phyloP scores from a whole-genome alignment of 2,329 filamentous ascomycete species.

The Apiospora saccharicola region DNA sequence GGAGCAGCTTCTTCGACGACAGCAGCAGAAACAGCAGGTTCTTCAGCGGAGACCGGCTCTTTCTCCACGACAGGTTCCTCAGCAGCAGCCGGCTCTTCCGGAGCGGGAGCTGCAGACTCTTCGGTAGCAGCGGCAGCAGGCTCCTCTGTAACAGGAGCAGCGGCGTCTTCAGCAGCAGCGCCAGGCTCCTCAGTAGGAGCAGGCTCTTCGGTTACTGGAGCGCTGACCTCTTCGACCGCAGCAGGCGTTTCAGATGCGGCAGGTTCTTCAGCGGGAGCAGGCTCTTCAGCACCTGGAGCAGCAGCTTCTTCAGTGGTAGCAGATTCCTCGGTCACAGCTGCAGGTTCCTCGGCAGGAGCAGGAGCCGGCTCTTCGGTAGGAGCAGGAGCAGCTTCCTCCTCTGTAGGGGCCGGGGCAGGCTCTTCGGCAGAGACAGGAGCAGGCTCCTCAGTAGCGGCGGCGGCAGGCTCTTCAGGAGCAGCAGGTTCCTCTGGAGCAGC shows the following conservation, averaged over 20 bases:
- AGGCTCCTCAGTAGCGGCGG: not conserved
- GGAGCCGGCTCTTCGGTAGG: not conserved
- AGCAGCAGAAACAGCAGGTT: not conserved
- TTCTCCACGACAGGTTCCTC: not conserved
- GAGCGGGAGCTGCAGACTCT: not conserved
- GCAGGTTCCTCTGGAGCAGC: not conserved
- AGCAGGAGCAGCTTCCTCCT: not conserved
- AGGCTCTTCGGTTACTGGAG: not conserved
- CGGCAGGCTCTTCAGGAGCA: constrained; percentile 19
- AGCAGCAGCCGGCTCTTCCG: not conserved
- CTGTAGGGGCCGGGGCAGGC: not conserved
- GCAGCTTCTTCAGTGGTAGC: constrained; percentile 22
- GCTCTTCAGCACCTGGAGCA: not conserved
- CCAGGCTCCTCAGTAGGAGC: not conserved
- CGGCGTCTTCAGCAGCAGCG: not conserved
- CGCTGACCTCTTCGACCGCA: constrained; percentile 24
- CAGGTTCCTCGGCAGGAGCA: not conserved
- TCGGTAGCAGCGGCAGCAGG: not conserved
- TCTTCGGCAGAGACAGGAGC: not conserved
- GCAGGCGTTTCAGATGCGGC: constrained; percentile 8
- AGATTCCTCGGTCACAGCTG: not conserved
- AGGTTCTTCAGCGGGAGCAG: not conserved
- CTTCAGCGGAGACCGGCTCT: constrained; percentile 17
- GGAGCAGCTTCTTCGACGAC: constrained; percentile 26
- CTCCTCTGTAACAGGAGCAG: not conserved